A percentile compares a stretch with the other conserved stretches of the same genome.
Conservation (phyloP, 2,329 filamentous ascomycete species). For the Tolypocladium capitatum region DNA sequence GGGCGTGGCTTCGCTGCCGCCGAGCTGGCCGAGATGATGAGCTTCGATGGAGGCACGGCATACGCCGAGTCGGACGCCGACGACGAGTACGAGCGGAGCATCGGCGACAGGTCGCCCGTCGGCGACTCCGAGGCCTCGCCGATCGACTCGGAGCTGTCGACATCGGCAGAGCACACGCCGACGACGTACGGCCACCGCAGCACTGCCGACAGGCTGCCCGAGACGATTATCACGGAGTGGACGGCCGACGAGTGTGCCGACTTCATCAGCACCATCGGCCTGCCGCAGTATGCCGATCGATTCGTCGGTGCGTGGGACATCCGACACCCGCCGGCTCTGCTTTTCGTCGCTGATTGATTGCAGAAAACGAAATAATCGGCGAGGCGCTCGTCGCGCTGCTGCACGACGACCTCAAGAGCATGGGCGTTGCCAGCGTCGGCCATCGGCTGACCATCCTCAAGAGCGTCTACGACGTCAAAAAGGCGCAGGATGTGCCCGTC, state of each 20-base stretch:
- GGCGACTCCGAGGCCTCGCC: constrained; percentile 57
- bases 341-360: neutral
- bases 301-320: constrained; percentile 58
- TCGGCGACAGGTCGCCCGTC: constrained; percentile 53
- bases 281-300: constrained; percentile 68
- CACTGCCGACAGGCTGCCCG: constrained; percentile 53
- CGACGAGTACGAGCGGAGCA: constrained; percentile 69
- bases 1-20: constrained; percentile 1
- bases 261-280: constrained; percentile 66
- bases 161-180: constrained; percentile 60
- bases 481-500: constrained; percentile 80
- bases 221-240: constrained; percentile 69
- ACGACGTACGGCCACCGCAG: constrained; percentile 60
- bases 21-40: constrained; percentile 28
- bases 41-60: constrained; percentile 51
- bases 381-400: constrained; percentile 79
- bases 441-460: constrained; percentile 92
- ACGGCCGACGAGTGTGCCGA: constrained; percentile 80
- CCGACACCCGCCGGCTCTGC: neutral
- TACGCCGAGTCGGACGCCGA: constrained; percentile 73
- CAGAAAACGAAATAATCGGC: constrained; percentile 89
- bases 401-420: constrained; percentile 88
- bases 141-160: constrained; percentile 59
- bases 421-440: constrained; percentile 85
- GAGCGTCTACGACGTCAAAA: constrained; percentile 91